Conservation (phyloP, 2,329 filamentous ascomycete species). For the Clonostachys rosea region DNA sequence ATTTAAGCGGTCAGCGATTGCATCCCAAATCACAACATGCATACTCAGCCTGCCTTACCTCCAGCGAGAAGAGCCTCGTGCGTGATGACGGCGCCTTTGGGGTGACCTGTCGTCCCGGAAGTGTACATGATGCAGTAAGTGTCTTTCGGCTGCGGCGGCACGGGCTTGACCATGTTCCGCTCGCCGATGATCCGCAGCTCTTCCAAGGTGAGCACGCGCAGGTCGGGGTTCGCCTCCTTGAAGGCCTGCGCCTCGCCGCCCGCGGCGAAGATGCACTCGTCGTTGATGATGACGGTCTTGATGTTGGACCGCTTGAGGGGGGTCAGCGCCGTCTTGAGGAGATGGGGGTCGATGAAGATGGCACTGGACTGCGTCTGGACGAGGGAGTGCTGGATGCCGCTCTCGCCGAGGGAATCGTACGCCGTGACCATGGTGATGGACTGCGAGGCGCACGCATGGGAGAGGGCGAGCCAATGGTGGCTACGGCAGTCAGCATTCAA, state of each 20-base stretch:
- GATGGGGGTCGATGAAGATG: conserved; percentile 83
- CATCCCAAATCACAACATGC: background rate
- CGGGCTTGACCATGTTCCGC: conserved; percentile 65
- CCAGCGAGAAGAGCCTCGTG: conserved; percentile 79
- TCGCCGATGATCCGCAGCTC: conserved; percentile 55
- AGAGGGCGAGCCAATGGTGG: conserved; percentile 77
- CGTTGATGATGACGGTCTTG: conserved; percentile 60
- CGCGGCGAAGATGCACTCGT: conserved; percentile 45
- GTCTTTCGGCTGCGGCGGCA: conserved; percentile 69
- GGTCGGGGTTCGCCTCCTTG: conserved; percentile 47
- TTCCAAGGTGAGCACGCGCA: conserved; percentile 50
- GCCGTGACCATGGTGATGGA: conserved; percentile 90
- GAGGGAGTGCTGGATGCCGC: conserved; percentile 81
- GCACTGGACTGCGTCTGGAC: conserved; percentile 73
- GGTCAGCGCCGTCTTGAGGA: conserved; percentile 56
- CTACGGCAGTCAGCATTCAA: conserved; percentile 28
- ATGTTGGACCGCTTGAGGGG: conserved; percentile 54
- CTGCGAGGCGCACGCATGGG: conserved; percentile 75
- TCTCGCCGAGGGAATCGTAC: conserved; percentile 86
- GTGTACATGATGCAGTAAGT: conserved; percentile 85
- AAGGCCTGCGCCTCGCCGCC: conserved; percentile 49
- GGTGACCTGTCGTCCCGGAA: conserved; percentile 82
- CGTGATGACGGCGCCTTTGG: conserved; percentile 82
- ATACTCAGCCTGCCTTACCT: conserved; percentile 29
- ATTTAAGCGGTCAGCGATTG: background rate